Evolutionary conservation across 2,329 filamentous ascomycete genomes (phyloP).

Genomic region (Blastomyces percursus): DNA sequence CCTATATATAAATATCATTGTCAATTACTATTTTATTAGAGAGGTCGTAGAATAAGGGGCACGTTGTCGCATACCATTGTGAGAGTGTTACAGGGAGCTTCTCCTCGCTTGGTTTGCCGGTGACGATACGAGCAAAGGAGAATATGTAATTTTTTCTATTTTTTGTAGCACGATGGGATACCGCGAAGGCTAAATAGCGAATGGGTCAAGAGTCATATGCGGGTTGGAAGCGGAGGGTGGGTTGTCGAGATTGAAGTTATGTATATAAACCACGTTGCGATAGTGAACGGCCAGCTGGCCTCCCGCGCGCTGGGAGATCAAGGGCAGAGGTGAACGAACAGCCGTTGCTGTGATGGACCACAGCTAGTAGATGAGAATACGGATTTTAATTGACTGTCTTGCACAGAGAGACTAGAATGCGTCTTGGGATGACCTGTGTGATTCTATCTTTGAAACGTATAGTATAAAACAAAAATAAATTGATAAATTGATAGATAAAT

Average conservation of each 20-base stretch:
- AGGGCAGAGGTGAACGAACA: neutral
- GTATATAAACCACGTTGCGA: neutral
- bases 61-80: conserved; percentile 1
- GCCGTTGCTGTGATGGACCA: too few relatives aligned
- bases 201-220: neutral
- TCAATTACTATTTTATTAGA: neutral
- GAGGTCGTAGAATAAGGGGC: neutral
- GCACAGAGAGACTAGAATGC: neutral
- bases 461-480: too few relatives aligned
- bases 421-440: neutral
- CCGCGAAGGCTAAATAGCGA: neutral
- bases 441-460: too few relatives aligned
- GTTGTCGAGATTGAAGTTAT: neutral
- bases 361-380: too few relatives aligned
- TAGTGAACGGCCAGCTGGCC: conserved; percentile 5
- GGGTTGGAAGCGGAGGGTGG: neutral
- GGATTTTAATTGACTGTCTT: too few relatives aligned
- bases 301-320: neutral
- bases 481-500: neutral
- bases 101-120: neutral
- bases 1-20: conserved; percentile 28
- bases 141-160: neutral
- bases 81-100: neutral
- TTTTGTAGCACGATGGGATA: neutral
- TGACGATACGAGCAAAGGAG: neutral